Evolutionary conservation across 805 yeast genomes (phyloP).

Genomic region (Metahyphopichia silvanorum): DNA sequence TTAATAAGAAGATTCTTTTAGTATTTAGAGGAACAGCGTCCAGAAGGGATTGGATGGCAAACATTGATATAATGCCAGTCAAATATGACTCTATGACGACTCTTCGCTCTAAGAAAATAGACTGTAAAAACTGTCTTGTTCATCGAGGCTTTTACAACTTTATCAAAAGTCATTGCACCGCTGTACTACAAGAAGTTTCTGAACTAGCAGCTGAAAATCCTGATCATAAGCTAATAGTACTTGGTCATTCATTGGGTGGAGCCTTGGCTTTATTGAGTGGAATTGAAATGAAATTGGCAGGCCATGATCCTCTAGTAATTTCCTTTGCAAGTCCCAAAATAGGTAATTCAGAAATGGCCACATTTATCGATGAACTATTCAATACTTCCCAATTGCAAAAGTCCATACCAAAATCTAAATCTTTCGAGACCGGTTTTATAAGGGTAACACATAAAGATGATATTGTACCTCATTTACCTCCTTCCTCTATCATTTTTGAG

Average conservation of each 20-base stretch:
- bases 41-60: constrained; percentile 58
- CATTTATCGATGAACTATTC: constrained; percentile 52
- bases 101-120: constrained; percentile 5
- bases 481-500: constrained; percentile 31
- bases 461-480: constrained; percentile 58
- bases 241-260: constrained; percentile 80
- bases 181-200: constrained; percentile 34
- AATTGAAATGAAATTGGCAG: constrained; percentile 54
- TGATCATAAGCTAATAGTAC: constrained; percentile 47
- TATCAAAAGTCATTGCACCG: constrained; percentile 36
- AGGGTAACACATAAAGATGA: constrained; percentile 60
- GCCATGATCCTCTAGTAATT: constrained; percentile 51
- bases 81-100: constrained; percentile 42
- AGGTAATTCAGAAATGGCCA: constrained; percentile 50
- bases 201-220: constrained; percentile 35
- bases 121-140: constrained; percentile 52
- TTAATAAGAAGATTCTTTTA: constrained; percentile 39
- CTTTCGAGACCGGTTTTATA: constrained; percentile 38
- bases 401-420: constrained; percentile 16
- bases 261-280: constrained; percentile 65
- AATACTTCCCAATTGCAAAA: constrained; percentile 26
- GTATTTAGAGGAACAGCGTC: constrained; percentile 66
- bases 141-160: constrained; percentile 64
- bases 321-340: constrained; percentile 65
- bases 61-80: constrained; percentile 48